Percentiles rank a stretch among this genome's conserved stretches.
Evolutionary conservation across 345 rosid species (phyloP).

Genomic region (Nasturtium officinale): DNA sequence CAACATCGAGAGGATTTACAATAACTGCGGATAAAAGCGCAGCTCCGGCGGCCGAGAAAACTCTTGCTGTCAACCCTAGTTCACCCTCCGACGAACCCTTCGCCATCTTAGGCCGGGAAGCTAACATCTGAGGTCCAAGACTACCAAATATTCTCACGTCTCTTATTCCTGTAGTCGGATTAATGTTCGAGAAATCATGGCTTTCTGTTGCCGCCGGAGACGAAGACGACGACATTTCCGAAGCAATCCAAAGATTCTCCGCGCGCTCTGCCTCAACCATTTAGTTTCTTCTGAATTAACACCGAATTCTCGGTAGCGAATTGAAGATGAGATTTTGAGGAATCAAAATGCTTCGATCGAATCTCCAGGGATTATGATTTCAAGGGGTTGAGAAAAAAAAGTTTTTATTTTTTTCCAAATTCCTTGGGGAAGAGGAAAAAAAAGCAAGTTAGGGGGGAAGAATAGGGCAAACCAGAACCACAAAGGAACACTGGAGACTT

Average conservation of each 20-base stretch:
- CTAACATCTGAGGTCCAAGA: conserved; percentile 2
- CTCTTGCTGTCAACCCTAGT: conserved; percentile 71
- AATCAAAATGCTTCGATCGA: conserved; percentile 20
- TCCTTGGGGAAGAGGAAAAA: conserved; percentile 44
- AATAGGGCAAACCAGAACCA: conserved; percentile 36
- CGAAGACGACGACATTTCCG: conserved; percentile 31
- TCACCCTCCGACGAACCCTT: conserved; percentile 43
- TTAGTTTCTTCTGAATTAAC: neutral
- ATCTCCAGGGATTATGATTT: neutral
- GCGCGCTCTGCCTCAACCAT: conserved; percentile 41
- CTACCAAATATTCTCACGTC: conserved; percentile 31
- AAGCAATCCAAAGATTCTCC: conserved; percentile 40
- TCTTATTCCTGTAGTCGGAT: conserved; percentile 2
- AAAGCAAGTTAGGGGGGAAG: neutral
- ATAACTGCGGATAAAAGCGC: conserved; percentile 81
- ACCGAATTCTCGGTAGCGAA: neutral
- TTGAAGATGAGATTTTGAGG: neutral
- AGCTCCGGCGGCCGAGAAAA: conserved; percentile 91
- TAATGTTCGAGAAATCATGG: conserved; percentile 18
- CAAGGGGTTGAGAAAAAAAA: conserved; percentile 6
- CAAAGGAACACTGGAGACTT: conserved; percentile 36
- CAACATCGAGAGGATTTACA: conserved; percentile 95
- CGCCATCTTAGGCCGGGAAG: conserved; percentile 31
- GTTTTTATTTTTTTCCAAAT: conserved; percentile 27
- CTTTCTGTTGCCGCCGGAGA: conserved; percentile 26